Evolutionary conservation across 2,329 filamentous ascomycete species (phyloP).

Genomic region (Colletotrichum musicola): DNA sequence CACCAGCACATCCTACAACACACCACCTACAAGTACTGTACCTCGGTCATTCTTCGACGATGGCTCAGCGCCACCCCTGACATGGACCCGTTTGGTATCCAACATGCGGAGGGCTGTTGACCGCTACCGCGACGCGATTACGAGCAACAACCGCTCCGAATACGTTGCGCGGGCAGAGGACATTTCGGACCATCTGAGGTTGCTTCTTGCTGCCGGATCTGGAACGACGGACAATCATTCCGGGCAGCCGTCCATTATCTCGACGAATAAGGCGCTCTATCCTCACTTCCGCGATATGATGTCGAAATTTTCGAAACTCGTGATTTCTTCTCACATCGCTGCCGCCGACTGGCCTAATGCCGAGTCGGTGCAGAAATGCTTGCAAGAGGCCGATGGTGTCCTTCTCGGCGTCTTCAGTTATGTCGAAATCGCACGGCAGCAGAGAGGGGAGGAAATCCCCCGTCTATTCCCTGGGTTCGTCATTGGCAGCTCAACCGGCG

Average conservation of each 20-base stretch:
- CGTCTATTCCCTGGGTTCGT: constrained; percentile 95
- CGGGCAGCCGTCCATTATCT: constrained; percentile 98
- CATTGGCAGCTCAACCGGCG: constrained; percentile 83
- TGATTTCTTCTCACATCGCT: constrained; percentile 97
- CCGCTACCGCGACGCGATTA: constrained; percentile 90
- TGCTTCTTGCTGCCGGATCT: constrained; percentile 94
- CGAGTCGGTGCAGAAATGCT: constrained; percentile 93
- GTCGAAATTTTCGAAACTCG: constrained; percentile 99
- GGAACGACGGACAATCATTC: constrained; percentile 99
- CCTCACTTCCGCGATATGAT: constrained; percentile 99
- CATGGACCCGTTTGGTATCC: constrained; percentile 89
- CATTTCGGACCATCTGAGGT: constrained; percentile 93
- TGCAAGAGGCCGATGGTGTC: constrained; percentile 97
- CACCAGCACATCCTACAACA: constrained; percentile 68
- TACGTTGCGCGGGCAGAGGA: constrained; percentile 97
- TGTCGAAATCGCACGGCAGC: constrained; percentile 93
- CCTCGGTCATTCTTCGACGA: constrained; percentile 93
- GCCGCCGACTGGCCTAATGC: constrained; percentile 95
- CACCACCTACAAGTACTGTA: constrained; percentile 71
- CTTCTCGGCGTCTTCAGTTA: constrained; percentile 95
- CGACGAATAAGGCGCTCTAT: constrained; percentile 95
- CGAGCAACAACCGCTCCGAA: constrained; percentile 84
- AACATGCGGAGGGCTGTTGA: constrained; percentile 95
- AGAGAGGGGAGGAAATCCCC: constrained; percentile 92
- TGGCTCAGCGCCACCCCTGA: constrained; percentile 81